Base-by-base conservation (phyloP, 305 asterid genomes). In the Solanum hybrid region DNA sequence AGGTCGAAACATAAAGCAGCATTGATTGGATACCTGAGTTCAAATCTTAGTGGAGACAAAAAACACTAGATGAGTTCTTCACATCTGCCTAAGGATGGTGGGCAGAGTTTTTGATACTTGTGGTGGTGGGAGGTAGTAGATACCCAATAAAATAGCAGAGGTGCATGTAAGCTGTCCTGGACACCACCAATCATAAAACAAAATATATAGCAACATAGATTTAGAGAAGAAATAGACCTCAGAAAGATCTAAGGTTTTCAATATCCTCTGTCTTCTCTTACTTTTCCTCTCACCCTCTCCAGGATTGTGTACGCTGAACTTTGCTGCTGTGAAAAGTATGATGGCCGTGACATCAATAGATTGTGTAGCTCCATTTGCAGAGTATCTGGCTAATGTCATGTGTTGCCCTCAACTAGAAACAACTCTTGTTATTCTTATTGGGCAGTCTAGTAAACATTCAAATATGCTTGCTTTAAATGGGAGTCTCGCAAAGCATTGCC, bases 321-420 rank as follows among this genome's bases (percentile, higher is more conserved):
- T 97, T 90, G 95, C 93, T 64, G 95, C 94, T 61, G 88, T 94
- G 80, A 92, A 94, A 78, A 91, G 88, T 93, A 95, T 97, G 95
- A 94, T 97, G 98, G 87, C 90, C 69, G 92, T 93, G 90, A 97
- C 99, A 29, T 91, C 99, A 88, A 94, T 94, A 36, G 98, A 97
- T 93, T 97, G 99, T 90, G 94, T 94, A 91, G 98, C 98, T 39
- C 96, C 94, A 75, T 97, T 97, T 88, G 99, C 99, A 20, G 98
- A 99, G 40, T 92, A 91, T 91, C 93, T 97, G 79, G 99, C 99
- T 26, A 97, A 97, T 64, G 99, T 96, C 14, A 96, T 97, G 85
- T 97, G 99, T 92, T 97, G 99, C 91, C 99, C 99, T 0, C 99
- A 97, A 92, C 94, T 96, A 88, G 99, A 97, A 93, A 96, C 99